Percentiles rank a stretch among this genome's conserved stretches.
Conservation (phyloP, 352 stramenopile species). For the Globisporangium orthogonon region DNA sequence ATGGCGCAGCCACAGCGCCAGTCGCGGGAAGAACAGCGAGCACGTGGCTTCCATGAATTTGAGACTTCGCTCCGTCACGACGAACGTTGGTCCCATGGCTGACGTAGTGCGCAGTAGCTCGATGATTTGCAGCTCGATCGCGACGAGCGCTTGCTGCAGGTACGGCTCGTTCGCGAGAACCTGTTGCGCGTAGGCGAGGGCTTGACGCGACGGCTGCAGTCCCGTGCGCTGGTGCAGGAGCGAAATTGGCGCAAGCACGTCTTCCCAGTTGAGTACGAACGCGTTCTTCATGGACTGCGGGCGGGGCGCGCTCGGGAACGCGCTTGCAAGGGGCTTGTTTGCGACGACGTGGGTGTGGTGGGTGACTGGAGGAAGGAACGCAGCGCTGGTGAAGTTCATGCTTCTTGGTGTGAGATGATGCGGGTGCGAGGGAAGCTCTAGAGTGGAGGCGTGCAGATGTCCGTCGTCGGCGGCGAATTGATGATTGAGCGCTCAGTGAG, state of each 20-base stretch:
- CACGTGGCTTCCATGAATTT: conserved; percentile 44
- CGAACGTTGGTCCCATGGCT: conserved; percentile 34
- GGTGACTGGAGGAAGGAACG: not conserved
- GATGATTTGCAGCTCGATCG: conserved; percentile 50
- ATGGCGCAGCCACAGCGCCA: conserved; percentile 30
- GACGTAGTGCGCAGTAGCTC: conserved; percentile 31
- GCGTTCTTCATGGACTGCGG: conserved; percentile 7
- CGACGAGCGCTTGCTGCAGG: conserved; percentile 39
- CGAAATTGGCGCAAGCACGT: conserved; percentile 44
- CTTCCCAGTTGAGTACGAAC: conserved; percentile 53
- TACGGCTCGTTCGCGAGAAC: conserved; percentile 32
- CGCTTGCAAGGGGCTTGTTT: not conserved
- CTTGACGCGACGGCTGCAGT: conserved; percentile 24
- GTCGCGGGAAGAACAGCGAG: conserved; percentile 40
- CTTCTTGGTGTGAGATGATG: not conserved
- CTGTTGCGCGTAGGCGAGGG: conserved; percentile 22
- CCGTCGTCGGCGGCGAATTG: conserved; percentile 1
- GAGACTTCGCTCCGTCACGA: conserved; percentile 41
- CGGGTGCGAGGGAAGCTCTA: no score
- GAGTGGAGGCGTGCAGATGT: no score
- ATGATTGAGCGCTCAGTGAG: not conserved
- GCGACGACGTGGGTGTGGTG: not conserved
- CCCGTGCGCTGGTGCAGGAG: conserved; percentile 34
- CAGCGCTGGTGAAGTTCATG: conserved; percentile 6
- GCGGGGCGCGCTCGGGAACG: not conserved